Percentiles rank a stretch among this genome's conserved stretches.
These are phyloP conservation scores for Colletotrichum ledebouriae DNA, from an alignment of 2,329 filamentous ascomycete genomes.

Conservation along the genomic window DNA sequence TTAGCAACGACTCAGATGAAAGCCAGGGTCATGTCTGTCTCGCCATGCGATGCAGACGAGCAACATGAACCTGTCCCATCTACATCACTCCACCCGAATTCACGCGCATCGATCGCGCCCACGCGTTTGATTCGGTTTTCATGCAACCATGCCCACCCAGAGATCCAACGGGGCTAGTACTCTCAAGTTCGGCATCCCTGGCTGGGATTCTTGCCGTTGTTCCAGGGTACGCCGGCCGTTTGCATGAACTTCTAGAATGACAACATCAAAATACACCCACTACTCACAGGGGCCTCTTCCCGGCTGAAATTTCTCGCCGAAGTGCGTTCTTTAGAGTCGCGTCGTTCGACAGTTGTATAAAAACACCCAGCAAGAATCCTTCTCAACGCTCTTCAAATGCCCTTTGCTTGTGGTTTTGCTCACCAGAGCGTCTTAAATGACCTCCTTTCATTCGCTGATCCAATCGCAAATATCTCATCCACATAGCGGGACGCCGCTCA, in stretches of 20 bases:
- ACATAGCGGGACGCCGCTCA: not conserved
- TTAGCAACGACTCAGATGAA: not conserved
- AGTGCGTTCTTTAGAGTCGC: conserved; percentile 6
- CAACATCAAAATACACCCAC: conserved; percentile 36
- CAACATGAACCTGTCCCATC: conserved; percentile 27
- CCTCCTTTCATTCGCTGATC: conserved; percentile 31
- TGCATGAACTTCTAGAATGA: conserved; percentile 45
- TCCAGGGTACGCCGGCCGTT: conserved; percentile 37
- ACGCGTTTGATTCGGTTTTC: conserved; percentile 39
- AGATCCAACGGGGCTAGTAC: not conserved
- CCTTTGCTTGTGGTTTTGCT: conserved; percentile 28
- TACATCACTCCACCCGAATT: conserved; percentile 30
- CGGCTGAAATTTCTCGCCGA: conserved; percentile 32
- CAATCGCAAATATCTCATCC: not conserved
- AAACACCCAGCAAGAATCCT: not conserved
- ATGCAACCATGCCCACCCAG: conserved; percentile 26
- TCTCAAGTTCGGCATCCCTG: conserved; percentile 22
- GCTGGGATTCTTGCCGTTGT: conserved; percentile 25
- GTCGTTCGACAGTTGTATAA: conserved; percentile 33
- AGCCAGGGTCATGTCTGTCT: conserved; percentile 28
- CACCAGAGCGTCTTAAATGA: conserved; percentile 30
- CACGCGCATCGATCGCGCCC: conserved; percentile 36
- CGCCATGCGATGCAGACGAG: conserved; percentile 25
- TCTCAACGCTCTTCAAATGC: not conserved
- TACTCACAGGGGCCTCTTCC: conserved; percentile 16